Base-by-base conservation (phyloP, 257 asterid genomes). In the Forsythia viridissima region DNA sequence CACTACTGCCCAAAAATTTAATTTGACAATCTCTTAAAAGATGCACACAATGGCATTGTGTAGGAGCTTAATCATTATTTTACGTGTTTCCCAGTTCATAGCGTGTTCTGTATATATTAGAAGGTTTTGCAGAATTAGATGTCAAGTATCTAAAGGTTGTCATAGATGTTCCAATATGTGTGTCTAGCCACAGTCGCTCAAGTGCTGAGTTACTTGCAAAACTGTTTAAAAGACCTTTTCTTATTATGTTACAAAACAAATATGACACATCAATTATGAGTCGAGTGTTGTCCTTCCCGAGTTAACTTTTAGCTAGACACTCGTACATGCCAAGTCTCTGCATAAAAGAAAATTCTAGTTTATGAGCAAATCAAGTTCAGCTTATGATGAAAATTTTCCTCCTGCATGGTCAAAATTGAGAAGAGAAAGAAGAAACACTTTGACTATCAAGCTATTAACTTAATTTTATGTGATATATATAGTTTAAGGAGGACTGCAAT, bases 401-500 rank as follows among this genome's bases (percentile, higher is more conserved):
- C 38, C 38, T 55, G 55, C 52, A 52, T n/a, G 8, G 13, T 21
- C 9, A 24, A 61, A 61, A 24, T 61, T 24, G 38, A 3, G 66
- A 30, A 38, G 46, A 15, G 24, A 71, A 9, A 24, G 38, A 43
- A 18, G 38, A 70, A 11, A 10, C 20, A 46, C 59, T 73, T 70
- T 8, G 20, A 13, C 68, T 13, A 67, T 69, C 59, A 11, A 34
- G 55, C 40, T 76, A 40, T 20, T 77, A 39, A 77, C 59, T 21
- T 68, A 8, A 41, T 48, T 79, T 75, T 79, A 42, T 61, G 66
- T 80, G 67, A 66, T 86, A 44, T 72, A 61, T 88, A 84, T 84
- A 96, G 99, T 96, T 96, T 90, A 92, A 96, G 86, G 99, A 89
- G 80, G 96, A 91, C 72, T 91, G 96, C 86, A 82, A 89, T 85